These are phyloP conservation scores for Pisolithus sp. DNA, from an alignment of 768 basidiomycete species.

Conservation along the genomic window DNA sequence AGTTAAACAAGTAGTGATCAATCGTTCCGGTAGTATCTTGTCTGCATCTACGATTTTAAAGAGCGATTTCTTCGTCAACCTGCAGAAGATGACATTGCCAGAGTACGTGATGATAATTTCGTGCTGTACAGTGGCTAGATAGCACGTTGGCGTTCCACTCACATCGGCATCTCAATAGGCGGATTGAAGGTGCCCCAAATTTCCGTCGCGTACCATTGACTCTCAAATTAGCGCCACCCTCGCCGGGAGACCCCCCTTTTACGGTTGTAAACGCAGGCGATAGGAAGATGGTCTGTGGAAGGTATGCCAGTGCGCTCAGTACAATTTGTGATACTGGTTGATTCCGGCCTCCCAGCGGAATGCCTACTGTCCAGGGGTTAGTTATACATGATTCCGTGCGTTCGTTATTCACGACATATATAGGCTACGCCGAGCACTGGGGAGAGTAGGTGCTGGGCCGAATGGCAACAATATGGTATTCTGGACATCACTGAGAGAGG, in stretches of 20 bases:
- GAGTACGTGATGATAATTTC: conserved; percentile 51
- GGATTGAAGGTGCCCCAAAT: conserved; percentile 92
- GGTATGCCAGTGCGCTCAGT: conserved; percentile 34
- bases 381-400: background rate
- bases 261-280: conserved; percentile 31
- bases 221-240: conserved; percentile 27
- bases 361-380: conserved; percentile 85
- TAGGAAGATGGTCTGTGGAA: conserved; percentile 71
- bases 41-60: conserved; percentile 93
- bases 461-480: conserved; percentile 69
- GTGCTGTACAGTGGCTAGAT: no score
- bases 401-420: conserved; percentile 1
- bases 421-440: conserved; percentile 67
- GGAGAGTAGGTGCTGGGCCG: conserved; percentile 73
- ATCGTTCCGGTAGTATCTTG: conserved; percentile 77
- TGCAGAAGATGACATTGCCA: conserved; percentile 95
- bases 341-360: conserved; percentile 52
- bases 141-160: background rate
- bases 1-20: conserved; percentile 78
- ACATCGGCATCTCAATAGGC: conserved; percentile 32
- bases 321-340: conserved; percentile 14
- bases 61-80: conserved; percentile 86
- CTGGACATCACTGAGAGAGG: conserved; percentile 96
- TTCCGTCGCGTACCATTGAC: conserved; percentile 78
- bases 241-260: conserved; percentile 32